Evolutionary conservation across 352 stramenopile genomes (phyloP).

Genomic region (Thraustochytrium sp.): DNA sequence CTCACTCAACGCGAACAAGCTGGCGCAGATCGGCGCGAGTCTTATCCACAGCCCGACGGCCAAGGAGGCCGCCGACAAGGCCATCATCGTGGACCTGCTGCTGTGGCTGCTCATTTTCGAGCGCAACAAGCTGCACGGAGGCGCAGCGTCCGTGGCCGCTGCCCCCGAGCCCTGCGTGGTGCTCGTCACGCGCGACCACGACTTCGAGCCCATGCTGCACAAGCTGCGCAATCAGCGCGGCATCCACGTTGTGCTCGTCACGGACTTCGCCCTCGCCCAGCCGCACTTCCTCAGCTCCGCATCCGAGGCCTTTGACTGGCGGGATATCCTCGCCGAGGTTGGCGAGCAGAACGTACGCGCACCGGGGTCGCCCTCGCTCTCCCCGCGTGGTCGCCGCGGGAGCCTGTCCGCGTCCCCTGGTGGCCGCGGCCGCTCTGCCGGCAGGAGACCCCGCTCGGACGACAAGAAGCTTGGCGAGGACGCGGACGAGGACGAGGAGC

Average conservation of each 20-base stretch:
- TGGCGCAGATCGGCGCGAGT: background rate
- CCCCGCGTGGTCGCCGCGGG: background rate
- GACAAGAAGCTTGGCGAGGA: no score
- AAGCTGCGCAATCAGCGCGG: conserved; percentile 7
- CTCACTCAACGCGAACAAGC: background rate
- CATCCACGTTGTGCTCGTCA: background rate
- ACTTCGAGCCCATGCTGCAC: background rate
- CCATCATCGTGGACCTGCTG: conserved; percentile 6
- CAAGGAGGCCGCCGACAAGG: conserved; percentile 11
- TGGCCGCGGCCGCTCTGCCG: no score
- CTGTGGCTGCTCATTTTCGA: background rate
- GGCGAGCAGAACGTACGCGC: no score
- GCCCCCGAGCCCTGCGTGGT: background rate
- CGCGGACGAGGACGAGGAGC: no score
- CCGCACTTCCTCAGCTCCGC: background rate
- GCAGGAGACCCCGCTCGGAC: no score
- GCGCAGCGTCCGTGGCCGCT: background rate
- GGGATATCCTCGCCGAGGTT: background rate
- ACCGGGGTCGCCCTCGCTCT: no score
- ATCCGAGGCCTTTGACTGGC: background rate
- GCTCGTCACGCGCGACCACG: background rate
- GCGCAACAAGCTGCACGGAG: background rate
- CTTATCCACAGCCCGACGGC: background rate
- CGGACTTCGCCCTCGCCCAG: background rate
- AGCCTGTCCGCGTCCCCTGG: background rate